Evolutionary conservation across 768 basidiomycete genomes (phyloP), one percentile per base, ranked within the genome.

Genomic region (Naematelia encephala): DNA sequence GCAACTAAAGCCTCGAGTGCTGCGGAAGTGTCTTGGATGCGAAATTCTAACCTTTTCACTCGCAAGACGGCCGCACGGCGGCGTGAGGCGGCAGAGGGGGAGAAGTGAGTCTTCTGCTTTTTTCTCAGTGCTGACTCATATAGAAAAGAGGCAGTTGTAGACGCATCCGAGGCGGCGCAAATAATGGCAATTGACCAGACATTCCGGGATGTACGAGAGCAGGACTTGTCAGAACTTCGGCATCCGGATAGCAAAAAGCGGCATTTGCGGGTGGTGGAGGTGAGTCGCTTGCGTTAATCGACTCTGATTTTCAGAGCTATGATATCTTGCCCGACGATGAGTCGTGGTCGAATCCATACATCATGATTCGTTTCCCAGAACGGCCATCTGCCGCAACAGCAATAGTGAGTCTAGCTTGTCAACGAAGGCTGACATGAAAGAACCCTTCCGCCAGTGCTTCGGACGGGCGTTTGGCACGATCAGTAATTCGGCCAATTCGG

Each of bases 11-110:
- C 16, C 73, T 80, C 29, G 72, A 82, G 12, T 13, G 58, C 30
- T 63, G 82, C n/a, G 3, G 77, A 90, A 57, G 92, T 96, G 11
- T 82, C 90, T 1, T 97, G 93, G 93, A 80, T 97, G 53, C 83
- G 93, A 53, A 91, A 89, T 75, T 94, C 92, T 0, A 91, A 92
- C 69, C 93, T 96, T 69, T 83, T 93, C 55, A 61, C 69, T 19
- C 47, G 69, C 22, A 69, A 68, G 48, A 64, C 60, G n/a, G 58
- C 59, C 25, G 54, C 61, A 13, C 54, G 56, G 27, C 61, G 70
- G 25, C 54, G 56, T 30, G 59, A 61, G 25, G 62, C 59, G 16
- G 64, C 60, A 2, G 69, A 67, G 21, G 51, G 49, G 12, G n/a
- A 21, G 5, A 65, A 59, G 64, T 64, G 54, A 59, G 63, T 26